Evolutionary conservation across 768 basidiomycete species (phyloP).

Genomic region (Lactarius psammicola): DNA sequence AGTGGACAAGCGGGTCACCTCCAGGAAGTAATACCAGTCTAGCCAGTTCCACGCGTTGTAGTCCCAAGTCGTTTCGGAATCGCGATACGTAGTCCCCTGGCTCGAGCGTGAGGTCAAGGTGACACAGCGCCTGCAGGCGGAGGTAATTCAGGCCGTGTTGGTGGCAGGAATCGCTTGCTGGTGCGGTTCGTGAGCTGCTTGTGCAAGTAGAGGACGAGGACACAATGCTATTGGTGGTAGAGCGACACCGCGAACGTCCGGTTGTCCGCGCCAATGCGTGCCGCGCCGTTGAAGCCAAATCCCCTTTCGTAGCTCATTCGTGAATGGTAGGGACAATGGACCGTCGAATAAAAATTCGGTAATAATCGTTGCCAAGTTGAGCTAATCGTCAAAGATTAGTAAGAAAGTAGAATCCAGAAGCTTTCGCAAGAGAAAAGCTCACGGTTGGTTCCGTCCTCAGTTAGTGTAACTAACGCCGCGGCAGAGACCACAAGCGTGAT

Average conservation of each 20-base stretch:
- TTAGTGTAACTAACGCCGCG: too few relatives aligned
- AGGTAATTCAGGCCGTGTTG: slow-evolving; percentile 43
- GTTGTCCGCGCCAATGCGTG: slow-evolving; percentile 1
- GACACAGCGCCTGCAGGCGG: slow-evolving; percentile 40
- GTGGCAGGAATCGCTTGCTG: slow-evolving; percentile 30
- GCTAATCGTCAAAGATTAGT: too few relatives aligned
- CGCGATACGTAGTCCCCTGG: slow-evolving; percentile 35
- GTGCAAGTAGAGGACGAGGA: slow-evolving; percentile 32
- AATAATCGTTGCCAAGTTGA: too few relatives aligned
- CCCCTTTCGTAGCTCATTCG: slow-evolving; percentile 10
- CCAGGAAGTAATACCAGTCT: slow-evolving; percentile 13
- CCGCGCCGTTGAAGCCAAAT: slow-evolving; percentile 14
- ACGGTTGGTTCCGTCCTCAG: too few relatives aligned
- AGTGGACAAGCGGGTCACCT: background rate
- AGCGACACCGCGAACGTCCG: slow-evolving; percentile 38
- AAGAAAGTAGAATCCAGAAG: too few relatives aligned
- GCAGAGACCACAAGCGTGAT: too few relatives aligned
- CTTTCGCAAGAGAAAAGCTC: too few relatives aligned
- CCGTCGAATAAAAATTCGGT: too few relatives aligned
- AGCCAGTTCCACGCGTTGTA: slow-evolving; percentile 7
- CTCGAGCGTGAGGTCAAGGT: slow-evolving; percentile 42
- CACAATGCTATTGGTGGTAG: slow-evolving; percentile 51
- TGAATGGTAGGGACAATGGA: too few relatives aligned
- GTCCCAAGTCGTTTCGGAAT: slow-evolving; percentile 35
- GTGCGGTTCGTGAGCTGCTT: slow-evolving; percentile 31